Evolutionary conservation across 345 rosid species (phyloP).

Genomic region (Melastoma malabathricum): DNA sequence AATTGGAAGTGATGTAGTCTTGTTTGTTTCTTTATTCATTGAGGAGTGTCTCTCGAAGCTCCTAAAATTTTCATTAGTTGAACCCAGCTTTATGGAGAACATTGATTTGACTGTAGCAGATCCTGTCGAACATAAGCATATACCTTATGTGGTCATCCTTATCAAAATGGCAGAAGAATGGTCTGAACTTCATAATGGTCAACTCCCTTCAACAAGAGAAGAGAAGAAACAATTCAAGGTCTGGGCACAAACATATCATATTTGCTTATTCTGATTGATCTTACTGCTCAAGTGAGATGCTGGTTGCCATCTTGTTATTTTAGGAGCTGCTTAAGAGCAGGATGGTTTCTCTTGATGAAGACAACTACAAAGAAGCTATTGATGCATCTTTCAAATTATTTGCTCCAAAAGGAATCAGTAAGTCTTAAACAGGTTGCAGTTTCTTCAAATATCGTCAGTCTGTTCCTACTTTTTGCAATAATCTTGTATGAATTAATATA

Average conservation of each 20-base stretch:
- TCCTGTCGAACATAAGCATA: constrained; percentile 86
- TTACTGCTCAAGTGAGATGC: constrained; percentile 9
- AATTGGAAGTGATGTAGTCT: no score
- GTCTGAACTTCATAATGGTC: constrained; percentile 54
- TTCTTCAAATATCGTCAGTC: no score
- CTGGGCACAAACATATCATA: constrained; percentile 6
- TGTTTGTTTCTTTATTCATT: no score
- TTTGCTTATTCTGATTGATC: constrained; percentile 8
- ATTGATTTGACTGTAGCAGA: constrained; percentile 59
- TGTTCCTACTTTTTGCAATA: no score
- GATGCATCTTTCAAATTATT: constrained; percentile 88
- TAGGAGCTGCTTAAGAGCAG: constrained; percentile 72
- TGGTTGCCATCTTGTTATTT: constrained; percentile 12
- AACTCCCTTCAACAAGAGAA: constrained; percentile 74
- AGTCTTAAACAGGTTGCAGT: constrained; percentile 16
- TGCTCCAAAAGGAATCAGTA: constrained; percentile 83
- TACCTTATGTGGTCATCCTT: constrained; percentile 80
- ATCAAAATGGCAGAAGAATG: constrained; percentile 78
- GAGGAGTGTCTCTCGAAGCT: no score
- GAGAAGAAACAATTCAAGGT: constrained; percentile 92
- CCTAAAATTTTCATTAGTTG: not conserved
- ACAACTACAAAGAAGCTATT: constrained; percentile 85
- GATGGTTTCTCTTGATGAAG: constrained; percentile 68
- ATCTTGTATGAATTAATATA: no score
- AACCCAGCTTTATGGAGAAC: constrained; percentile 56